Percentiles rank a stretch among this genome's conserved stretches.
These are phyloP conservation scores for Colletotrichum sp. DNA, from an alignment of 2,329 filamentous ascomycete genomes.

Conservation along the genomic window DNA sequence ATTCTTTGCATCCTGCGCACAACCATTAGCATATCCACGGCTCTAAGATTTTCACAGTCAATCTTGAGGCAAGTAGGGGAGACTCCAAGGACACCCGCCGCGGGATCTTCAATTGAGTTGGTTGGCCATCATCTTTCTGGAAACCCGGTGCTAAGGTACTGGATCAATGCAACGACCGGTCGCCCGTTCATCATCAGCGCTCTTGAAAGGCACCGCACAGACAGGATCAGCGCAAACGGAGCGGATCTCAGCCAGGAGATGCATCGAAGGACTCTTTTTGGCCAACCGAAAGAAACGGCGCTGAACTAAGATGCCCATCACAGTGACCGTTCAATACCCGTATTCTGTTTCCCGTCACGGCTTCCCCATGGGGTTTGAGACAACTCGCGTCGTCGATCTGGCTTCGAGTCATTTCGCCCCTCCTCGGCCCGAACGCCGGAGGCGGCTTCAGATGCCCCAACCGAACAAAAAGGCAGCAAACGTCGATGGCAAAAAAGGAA, in stretches of 20 bases:
- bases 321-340: background rate
- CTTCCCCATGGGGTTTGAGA: background rate
- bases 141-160: background rate
- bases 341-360: background rate
- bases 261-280: background rate
- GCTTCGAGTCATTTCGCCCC: background rate
- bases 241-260: background rate
- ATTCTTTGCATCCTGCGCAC: background rate
- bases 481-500: background rate
- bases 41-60: background rate
- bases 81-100: background rate
- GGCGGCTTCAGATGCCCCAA: background rate
- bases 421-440: background rate
- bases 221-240: background rate
- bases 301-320: background rate
- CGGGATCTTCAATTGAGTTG: background rate
- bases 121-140: background rate
- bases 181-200: background rate
- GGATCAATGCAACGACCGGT: background rate
- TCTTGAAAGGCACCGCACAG: background rate
- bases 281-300: background rate
- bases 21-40: background rate
- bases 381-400: background rate
- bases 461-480: background rate
- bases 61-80: background rate